A percentile compares a stretch with the other conserved stretches of the same genome.
Conservation (phyloP, 2,329 filamentous ascomycete species). For the Zasmidium cellare region DNA sequence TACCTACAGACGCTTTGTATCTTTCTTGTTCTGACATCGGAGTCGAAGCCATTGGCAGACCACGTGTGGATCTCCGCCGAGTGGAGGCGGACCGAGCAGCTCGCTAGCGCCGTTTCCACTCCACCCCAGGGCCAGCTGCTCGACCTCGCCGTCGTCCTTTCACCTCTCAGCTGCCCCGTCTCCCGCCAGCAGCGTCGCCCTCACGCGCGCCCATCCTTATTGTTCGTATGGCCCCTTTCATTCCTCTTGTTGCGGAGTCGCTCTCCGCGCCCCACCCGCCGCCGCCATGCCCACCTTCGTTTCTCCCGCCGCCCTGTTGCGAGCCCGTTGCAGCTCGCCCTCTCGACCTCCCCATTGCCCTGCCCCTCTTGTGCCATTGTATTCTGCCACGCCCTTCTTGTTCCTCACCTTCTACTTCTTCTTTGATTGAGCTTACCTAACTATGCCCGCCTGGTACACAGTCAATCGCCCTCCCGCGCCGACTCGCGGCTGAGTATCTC, state of each 20-base stretch:
- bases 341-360: neutral
- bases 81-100: no score
- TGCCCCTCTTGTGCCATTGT: constrained; percentile 15
- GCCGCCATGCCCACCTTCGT: neutral
- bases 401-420: constrained; percentile 29
- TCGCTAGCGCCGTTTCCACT: neutral
- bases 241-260: constrained; percentile 15
- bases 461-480: constrained; percentile 16
- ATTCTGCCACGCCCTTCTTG: constrained; percentile 10
- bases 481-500: neutral
- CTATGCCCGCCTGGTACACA: constrained; percentile 30
- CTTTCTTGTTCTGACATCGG: neutral
- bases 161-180: neutral
- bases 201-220: constrained; percentile 21
- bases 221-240: constrained; percentile 29
- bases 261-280: neutral
- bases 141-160: constrained; percentile 1
- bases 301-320: constrained; percentile 12
- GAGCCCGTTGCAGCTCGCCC: constrained; percentile 1
- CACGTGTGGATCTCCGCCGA: no score
- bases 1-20: neutral
- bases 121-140: neutral
- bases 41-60: no score
- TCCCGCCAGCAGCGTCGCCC: neutral
- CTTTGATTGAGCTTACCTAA: constrained; percentile 26